phyloP scores from a whole-genome alignment of 2,329 filamentous ascomycete genomes.

The Microdochium paspali region DNA sequence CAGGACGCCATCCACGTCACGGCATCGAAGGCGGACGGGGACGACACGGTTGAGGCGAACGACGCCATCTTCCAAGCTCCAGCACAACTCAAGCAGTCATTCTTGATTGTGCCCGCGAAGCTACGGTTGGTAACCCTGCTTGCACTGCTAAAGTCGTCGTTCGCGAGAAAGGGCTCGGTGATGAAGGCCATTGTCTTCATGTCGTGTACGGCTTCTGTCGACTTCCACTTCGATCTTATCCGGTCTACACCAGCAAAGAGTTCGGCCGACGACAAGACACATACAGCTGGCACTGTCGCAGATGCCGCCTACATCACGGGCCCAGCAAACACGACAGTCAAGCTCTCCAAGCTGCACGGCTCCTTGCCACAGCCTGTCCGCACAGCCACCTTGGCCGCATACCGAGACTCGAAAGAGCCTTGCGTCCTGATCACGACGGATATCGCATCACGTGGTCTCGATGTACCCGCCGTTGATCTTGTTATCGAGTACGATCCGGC shows the following conservation, averaged over 20 bases:
- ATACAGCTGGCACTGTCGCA: slow-evolving; percentile 52
- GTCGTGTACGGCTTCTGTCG: slow-evolving; percentile 91
- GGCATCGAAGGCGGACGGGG: slow-evolving; percentile 45
- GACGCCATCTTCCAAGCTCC: slow-evolving; percentile 67
- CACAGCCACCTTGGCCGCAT: slow-evolving; percentile 76
- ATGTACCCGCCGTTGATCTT: slow-evolving; percentile 88
- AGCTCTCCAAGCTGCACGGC: slow-evolving; percentile 80
- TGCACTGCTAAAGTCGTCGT: slow-evolving; percentile 75
- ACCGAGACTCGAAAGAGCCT: slow-evolving; percentile 63
- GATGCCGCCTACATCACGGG: slow-evolving; percentile 65
- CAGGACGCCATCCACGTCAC: slow-evolving; percentile 86
- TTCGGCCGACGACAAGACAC: slow-evolving; percentile 15
- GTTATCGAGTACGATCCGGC: slow-evolving; percentile 95
- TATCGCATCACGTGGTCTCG: slow-evolving; percentile 88
- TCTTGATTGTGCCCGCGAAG: slow-evolving; percentile 80
- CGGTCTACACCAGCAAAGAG: slow-evolving; percentile 26
- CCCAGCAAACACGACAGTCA: slow-evolving; percentile 61
- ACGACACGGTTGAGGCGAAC: slow-evolving; percentile 33
- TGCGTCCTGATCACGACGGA: slow-evolving; percentile 88
- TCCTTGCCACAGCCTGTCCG: slow-evolving; percentile 82
- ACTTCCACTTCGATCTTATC: slow-evolving; percentile 89
- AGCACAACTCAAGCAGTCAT: slow-evolving; percentile 88
- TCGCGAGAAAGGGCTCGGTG: slow-evolving; percentile 78
- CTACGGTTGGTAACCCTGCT: slow-evolving; percentile 81
- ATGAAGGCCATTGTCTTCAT: slow-evolving; percentile 98